Evolutionary conservation across 768 basidiomycete species (phyloP).

Genomic region (Tephrocybe rancida): DNA sequence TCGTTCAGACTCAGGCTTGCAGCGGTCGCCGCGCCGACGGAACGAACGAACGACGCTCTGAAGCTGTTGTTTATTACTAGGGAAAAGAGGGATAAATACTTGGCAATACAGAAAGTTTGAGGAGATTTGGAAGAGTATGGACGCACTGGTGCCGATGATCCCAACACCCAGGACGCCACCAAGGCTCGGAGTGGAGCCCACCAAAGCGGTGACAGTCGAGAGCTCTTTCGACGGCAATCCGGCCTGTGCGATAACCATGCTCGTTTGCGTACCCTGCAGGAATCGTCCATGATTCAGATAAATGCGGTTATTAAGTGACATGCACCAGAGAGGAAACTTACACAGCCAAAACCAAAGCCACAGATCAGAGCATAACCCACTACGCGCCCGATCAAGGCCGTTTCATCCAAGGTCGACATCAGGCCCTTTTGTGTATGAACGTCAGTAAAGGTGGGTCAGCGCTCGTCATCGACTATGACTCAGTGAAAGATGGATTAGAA

Average conservation of each 20-base stretch:
- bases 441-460: neutral
- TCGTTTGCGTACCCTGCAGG: slow-evolving; percentile 21
- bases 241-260: slow-evolving; percentile 25
- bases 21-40: slow-evolving; percentile 4
- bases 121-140: neutral
- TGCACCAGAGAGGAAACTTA: slow-evolving; percentile 7
- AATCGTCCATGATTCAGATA: neutral
- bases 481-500: neutral
- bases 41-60: slow-evolving; percentile 8
- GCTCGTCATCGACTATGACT: neutral
- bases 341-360: slow-evolving; percentile 26
- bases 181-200: slow-evolving; percentile 19
- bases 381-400: slow-evolving; percentile 19
- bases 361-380: slow-evolving; percentile 23
- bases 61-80: slow-evolving; percentile 27
- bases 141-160: slow-evolving; percentile 24
- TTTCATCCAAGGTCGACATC: slow-evolving; percentile 24
- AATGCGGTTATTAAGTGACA: too few species aligned
- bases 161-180: slow-evolving; percentile 29
- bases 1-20: slow-evolving; percentile 22
- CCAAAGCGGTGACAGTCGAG: slow-evolving; percentile 26
- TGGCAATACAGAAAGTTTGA: neutral
- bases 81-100: neutral
- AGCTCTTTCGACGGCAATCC: slow-evolving; percentile 23
- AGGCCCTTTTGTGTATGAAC: slow-evolving; percentile 15